Percentiles rank a stretch among this genome's conserved stretches.
Conservation (phyloP, 129 eudicot genomes). For the Calendula officinalis region DNA sequence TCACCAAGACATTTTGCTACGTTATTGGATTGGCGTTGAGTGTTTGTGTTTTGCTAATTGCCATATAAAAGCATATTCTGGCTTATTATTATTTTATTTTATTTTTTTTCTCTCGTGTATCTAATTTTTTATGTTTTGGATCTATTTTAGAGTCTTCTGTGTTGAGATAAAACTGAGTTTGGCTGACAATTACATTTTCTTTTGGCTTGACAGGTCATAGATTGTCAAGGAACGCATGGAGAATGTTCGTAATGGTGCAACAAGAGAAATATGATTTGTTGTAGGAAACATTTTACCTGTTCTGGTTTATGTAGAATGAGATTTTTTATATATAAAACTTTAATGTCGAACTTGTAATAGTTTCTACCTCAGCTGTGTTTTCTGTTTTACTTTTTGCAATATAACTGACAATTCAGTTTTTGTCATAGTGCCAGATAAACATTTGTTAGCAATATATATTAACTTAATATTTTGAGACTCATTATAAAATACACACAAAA, state of each 20-base stretch:
- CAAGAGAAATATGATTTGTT: slow-evolving; percentile 19
- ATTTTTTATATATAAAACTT: slow-evolving; percentile 14
- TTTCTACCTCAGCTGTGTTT: slow-evolving; percentile 1
- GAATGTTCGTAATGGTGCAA: slow-evolving; percentile 16
- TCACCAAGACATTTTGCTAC: no score
- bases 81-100: background rate
- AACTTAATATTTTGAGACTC: no score
- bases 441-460: no score
- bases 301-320: slow-evolving; percentile 18
- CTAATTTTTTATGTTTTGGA: background rate
- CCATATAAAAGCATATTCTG: background rate
- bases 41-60: no score
- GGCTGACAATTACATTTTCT: slow-evolving; percentile 6
- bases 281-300: slow-evolving; percentile 29
- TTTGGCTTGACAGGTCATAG: slow-evolving; percentile 23
- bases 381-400: no score
- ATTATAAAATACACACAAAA: no score
- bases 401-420: no score
- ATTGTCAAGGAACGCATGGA: slow-evolving; percentile 17
- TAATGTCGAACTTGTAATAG: slow-evolving; percentile 19
- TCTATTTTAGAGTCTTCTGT: background rate
- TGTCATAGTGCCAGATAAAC: no score
- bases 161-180: background rate
- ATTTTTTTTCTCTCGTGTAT: background rate
- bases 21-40: no score